phyloP scores from a whole-genome alignment of 2,329 filamentous ascomycete species.

The Zymoseptoria crescenta region DNA sequence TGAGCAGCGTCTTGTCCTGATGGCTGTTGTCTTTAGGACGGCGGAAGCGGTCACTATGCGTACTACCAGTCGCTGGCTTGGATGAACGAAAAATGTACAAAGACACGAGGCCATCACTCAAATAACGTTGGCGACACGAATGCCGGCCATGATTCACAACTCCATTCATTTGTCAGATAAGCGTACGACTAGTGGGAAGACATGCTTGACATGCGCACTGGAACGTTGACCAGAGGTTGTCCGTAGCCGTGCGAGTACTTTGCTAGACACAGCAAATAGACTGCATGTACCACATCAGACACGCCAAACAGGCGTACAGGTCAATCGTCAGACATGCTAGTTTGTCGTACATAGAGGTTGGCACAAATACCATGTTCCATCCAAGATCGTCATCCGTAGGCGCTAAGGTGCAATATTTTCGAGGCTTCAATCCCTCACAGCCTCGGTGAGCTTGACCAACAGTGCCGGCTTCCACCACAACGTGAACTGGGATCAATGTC shows the following conservation, averaged over 20 bases:
- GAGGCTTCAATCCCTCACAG: neutral
- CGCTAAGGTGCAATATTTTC: neutral
- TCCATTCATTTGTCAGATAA: neutral
- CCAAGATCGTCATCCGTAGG: no score
- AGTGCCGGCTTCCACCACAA: constrained; percentile 13
- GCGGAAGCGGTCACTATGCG: neutral
- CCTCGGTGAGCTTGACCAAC: constrained; percentile 7
- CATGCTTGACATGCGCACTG: no score
- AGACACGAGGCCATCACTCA: neutral
- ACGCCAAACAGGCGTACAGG: no score
- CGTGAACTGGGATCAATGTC: constrained; percentile 1
- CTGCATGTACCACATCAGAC: no score
- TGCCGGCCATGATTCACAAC: neutral
- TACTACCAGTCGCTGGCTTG: neutral
- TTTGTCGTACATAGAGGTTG: no score
- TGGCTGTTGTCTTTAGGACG: neutral
- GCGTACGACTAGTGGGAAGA: no score
- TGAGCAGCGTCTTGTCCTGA: neutral
- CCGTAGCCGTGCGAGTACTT: no score
- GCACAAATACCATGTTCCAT: no score
- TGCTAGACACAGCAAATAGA: no score
- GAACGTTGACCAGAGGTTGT: no score
- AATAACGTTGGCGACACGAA: neutral
- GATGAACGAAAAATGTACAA: neutral
- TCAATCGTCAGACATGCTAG: no score